Evolutionary conservation across 257 asterid genomes (phyloP), one percentile per base, ranked within the genome.

Genomic region (Plectranthus barbatus): DNA sequence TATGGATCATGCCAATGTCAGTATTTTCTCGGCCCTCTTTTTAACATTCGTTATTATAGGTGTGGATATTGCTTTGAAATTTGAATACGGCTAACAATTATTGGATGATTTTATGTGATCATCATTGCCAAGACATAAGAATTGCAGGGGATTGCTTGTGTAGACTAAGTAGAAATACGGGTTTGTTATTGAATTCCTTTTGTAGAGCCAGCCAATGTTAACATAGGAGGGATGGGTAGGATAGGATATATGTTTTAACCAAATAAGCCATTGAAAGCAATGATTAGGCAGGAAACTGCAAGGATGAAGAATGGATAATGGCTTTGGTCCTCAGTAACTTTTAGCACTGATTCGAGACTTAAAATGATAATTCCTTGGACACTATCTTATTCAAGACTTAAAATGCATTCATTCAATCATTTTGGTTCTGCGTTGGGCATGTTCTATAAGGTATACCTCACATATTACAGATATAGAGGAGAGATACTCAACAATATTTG

Each of bases 1-100:
- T 70, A 58, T 56, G 74, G 83, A 69, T 75, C 87, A n/a, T 83
- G 91, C 78, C 79, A 85, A 3, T 9, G 94, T 80, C 65, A 59
- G 81, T 64, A 62, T 60, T 66, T 21, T 12, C 34, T 50, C 48
- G 8, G 3, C 52, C 21, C 42, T 1, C 8, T 7, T 56, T 69
- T 56, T 18, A 10, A 48, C 34, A 19, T 20, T 23, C 44, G 6
- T 48, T 11, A 9, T 34, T 3, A 9, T 6, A 34, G 7, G 5
- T 31, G 6, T 31, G 6, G 5, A 23, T 23, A 23, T 23, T 23
- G 29, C 29, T 23, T 23, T 23, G 4, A 1, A 4, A 31, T 4
- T 31, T 31, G 36, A 9, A 9, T 9, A 37, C n/a, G 44, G 44
- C 10, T 34, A 9, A 34, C 7, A 34, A 1, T 5, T 5, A 10